Evolutionary conservation across 192 early-diverging fungal genomes (phyloP).

Genomic region (Coemansia sp.): DNA sequence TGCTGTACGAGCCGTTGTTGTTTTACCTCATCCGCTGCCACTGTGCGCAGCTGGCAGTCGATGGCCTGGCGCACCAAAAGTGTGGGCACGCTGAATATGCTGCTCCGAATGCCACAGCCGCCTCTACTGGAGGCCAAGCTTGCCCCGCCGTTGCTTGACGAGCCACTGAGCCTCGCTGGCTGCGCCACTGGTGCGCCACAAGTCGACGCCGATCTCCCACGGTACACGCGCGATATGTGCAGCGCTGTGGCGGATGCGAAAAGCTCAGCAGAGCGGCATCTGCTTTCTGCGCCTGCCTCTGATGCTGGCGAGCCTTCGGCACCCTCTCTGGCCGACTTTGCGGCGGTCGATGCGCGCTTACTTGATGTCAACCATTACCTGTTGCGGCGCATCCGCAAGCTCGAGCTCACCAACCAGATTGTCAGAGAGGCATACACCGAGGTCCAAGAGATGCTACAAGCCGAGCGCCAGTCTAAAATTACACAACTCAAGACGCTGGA

Average conservation of each 20-base stretch:
- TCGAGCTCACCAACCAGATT: conserved; percentile 53
- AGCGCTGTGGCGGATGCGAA: background rate
- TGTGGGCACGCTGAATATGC: background rate
- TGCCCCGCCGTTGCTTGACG: background rate
- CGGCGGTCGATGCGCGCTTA: conserved; percentile 3
- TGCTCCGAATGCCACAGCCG: conserved; percentile 1
- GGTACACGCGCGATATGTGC: background rate
- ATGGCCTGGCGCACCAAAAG: conserved; percentile 16
- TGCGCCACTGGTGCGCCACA: conserved; percentile 1
- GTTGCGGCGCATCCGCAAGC: conserved; percentile 48
- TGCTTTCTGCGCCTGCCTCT: background rate
- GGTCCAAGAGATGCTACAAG: conserved; percentile 44
- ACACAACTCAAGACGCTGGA: conserved; percentile 27
- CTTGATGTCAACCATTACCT: conserved; percentile 30
- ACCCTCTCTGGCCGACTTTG: conserved; percentile 6
- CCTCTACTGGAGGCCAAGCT: background rate
- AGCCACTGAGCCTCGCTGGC: background rate
- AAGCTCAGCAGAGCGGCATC: background rate
- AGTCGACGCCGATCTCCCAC: background rate
- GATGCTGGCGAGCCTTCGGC: conserved; percentile 7
- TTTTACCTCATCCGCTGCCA: conserved; percentile 22
- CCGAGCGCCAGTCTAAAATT: conserved; percentile 42
- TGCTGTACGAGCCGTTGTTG: conserved; percentile 32
- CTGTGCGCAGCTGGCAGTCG: conserved; percentile 19
- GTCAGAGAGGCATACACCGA: conserved; percentile 45